Percentiles rank a stretch among this genome's conserved stretches.
phyloP scores from a whole-genome alignment of 306 rosid genomes.

The Biancaea sappan region DNA sequence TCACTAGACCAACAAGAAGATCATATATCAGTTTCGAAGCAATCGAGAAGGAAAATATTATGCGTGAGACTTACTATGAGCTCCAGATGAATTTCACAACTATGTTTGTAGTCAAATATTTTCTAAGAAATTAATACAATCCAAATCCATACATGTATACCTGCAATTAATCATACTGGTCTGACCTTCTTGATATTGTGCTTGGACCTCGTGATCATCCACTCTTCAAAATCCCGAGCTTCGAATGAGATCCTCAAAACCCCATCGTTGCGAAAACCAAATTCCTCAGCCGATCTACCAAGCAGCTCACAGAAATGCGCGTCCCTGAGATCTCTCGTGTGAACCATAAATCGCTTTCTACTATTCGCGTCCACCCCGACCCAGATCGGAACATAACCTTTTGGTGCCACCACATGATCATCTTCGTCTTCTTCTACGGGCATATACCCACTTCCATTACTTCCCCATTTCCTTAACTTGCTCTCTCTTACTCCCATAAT shows the following conservation, averaged over 20 bases:
- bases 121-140: too few species aligned
- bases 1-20: too few species aligned
- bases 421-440: conserved; percentile 20
- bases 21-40: too few species aligned
- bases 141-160: too few species aligned
- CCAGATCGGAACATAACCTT: conserved; percentile 60
- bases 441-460: conserved; percentile 15
- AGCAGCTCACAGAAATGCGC: conserved; percentile 49
- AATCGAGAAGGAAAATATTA: too few species aligned
- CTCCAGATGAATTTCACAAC: too few species aligned
- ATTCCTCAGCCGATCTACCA: conserved; percentile 46
- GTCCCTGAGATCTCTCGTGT: conserved; percentile 34
- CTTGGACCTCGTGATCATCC: conserved; percentile 44
- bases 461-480: conserved; percentile 38
- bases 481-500: conserved; percentile 46
- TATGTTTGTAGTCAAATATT: too few species aligned
- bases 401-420: conserved; percentile 29
- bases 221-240: conserved; percentile 56
- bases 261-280: conserved; percentile 52
- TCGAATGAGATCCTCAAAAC: conserved; percentile 56
- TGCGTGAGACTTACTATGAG: too few species aligned
- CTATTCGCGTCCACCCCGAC: conserved; percentile 48
- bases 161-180: conserved; percentile 19
- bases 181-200: conserved; percentile 40
- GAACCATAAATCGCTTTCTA: conserved; percentile 48